Evolutionary conservation across 352 stramenopile species (phyloP).

Genomic region (Globisporangium apiculatum): DNA sequence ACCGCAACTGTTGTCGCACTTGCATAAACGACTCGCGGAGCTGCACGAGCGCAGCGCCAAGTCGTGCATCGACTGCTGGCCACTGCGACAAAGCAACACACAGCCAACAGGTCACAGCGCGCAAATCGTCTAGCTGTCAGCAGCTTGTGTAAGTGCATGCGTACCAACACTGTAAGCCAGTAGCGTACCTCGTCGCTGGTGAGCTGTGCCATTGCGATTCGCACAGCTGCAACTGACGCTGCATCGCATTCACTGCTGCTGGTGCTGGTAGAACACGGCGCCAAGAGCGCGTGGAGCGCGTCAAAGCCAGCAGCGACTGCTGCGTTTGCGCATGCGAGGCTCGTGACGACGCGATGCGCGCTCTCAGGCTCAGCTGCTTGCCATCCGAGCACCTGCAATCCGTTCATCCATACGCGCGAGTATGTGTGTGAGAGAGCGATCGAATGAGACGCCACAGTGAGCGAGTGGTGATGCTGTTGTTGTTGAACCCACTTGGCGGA

Average conservation of each 20-base stretch:
- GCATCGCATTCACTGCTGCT: neutral
- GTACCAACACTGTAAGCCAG: neutral
- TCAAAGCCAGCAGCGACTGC: constrained; percentile 22
- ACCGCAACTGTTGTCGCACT: constrained; percentile 80
- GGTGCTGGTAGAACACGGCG: no score
- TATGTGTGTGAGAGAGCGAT: no score
- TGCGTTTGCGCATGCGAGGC: constrained; percentile 28
- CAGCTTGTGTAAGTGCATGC: no score
- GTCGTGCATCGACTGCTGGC: constrained; percentile 17
- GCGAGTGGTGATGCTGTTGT: no score
- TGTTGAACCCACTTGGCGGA: constrained; percentile 48
- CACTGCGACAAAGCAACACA: constrained; percentile 27
- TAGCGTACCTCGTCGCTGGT: constrained; percentile 20
- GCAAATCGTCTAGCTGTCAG: neutral
- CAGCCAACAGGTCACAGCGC: neutral
- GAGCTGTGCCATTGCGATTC: constrained; percentile 6
- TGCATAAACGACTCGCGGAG: constrained; percentile 71
- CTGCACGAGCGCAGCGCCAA: constrained; percentile 39
- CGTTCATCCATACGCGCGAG: no score
- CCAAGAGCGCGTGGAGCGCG: constrained; percentile 9
- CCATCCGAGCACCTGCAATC: constrained; percentile 21
- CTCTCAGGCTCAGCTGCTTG: constrained; percentile 27
- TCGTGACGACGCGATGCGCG: constrained; percentile 22
- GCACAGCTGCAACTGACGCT: neutral
- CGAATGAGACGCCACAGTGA: no score